A percentile compares a stretch with the other conserved stretches of the same genome.
Conservation (phyloP, 2,329 filamentous ascomycete genomes). For the Metarhizium album region DNA sequence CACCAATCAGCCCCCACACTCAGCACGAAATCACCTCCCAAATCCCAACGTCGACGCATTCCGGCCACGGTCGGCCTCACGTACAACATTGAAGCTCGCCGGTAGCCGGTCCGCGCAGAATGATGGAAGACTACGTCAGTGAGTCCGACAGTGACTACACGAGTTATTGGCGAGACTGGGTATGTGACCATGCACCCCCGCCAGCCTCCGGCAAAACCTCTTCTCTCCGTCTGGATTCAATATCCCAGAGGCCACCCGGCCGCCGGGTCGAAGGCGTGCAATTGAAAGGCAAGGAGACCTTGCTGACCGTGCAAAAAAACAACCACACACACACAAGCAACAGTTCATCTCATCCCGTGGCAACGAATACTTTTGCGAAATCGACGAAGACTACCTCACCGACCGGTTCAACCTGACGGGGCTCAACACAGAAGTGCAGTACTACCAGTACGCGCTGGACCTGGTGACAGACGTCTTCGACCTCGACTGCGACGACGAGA, state of each 20-base stretch:
- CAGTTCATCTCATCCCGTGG: conserved; percentile 96
- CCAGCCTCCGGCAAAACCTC: too few relatives aligned
- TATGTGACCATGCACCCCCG: too few relatives aligned
- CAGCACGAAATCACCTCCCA: conserved; percentile 1
- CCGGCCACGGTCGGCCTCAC: neutral
- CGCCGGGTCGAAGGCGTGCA: neutral
- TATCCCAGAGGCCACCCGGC: neutral
- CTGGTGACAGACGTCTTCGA: conserved; percentile 98
- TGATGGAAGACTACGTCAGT: conserved; percentile 95
- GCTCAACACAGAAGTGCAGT: conserved; percentile 92
- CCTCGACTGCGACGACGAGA: conserved; percentile 95
- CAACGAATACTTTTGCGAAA: conserved; percentile 99
- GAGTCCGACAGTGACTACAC: conserved; percentile 99
- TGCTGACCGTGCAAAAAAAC: neutral
- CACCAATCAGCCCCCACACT: conserved; percentile 1
- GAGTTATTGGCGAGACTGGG: conserved; percentile 99
- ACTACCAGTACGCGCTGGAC: conserved; percentile 97
- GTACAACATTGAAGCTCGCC: neutral
- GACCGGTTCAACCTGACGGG: conserved; percentile 97
- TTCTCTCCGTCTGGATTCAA: too few relatives aligned
- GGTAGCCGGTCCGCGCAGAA: conserved; percentile 14
- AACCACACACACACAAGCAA: neutral
- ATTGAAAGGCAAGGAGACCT: too few relatives aligned
- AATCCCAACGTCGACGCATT: neutral
- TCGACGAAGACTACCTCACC: conserved; percentile 96